Conservation (phyloP, 345 rosid genomes). For the Gossypium bickii region DNA sequence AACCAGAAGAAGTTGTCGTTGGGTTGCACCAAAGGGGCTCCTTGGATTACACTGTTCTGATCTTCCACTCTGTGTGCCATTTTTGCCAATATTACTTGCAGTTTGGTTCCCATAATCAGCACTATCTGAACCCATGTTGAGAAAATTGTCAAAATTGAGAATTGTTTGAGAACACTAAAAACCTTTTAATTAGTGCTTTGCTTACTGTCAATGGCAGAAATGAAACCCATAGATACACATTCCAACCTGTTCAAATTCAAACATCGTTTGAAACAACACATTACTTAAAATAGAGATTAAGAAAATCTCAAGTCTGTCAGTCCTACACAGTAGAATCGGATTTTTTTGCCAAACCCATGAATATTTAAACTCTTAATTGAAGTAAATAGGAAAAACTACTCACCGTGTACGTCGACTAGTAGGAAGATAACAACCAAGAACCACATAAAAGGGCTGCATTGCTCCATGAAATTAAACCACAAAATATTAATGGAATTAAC, state of each 20-base stretch:
- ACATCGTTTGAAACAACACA: no score
- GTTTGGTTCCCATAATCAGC: conserved; percentile 53
- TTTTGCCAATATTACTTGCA: conserved; percentile 44
- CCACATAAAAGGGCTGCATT: conserved; percentile 47
- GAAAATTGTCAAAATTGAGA: background rate
- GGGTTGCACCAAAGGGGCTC: conserved; percentile 48
- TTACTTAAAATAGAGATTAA: no score
- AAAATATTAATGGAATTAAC: background rate
- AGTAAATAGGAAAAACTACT: conserved; percentile 1
- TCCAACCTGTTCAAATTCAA: conserved; percentile 47
- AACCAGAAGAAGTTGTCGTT: conserved; percentile 59
- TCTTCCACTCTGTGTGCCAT: conserved; percentile 46
- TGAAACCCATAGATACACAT: conserved; percentile 61
- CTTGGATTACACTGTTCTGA: conserved; percentile 33
- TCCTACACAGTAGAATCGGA: background rate
- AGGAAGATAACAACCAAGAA: conserved; percentile 54
- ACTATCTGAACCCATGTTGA: conserved; percentile 26
- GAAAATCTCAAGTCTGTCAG: background rate
- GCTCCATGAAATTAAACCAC: background rate
- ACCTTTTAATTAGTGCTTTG: no score
- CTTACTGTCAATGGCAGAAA: conserved; percentile 66
- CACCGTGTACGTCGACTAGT: conserved; percentile 67
- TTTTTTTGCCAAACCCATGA: background rate
- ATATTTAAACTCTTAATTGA: background rate
- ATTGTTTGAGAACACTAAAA: no score